phyloP scores from a whole-genome alignment of 257 asterid species.

The Mitragyna speciosa region DNA sequence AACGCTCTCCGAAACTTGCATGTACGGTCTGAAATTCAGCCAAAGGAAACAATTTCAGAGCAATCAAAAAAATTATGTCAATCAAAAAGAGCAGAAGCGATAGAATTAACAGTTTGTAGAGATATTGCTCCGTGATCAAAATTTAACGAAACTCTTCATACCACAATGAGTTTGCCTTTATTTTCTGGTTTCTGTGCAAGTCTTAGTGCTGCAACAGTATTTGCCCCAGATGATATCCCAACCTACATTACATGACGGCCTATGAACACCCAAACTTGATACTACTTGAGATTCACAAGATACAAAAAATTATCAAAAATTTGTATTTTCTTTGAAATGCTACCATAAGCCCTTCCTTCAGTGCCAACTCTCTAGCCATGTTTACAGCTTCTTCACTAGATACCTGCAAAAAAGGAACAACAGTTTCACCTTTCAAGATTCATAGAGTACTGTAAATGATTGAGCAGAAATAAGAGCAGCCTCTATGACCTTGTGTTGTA shows the following conservation, averaged over 20 bases:
- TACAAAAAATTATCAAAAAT: not conserved
- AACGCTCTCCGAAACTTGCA: conserved; percentile 92
- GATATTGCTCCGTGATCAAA: not conserved
- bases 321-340: not conserved
- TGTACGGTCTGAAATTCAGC: conserved; percentile 66
- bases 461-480: not conserved
- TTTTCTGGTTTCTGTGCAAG: conserved; percentile 87
- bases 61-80: not conserved
- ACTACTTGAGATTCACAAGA: not conserved
- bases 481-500: not conserved
- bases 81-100: not conserved
- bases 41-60: not conserved
- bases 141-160: conserved; percentile 27
- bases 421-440: not conserved
- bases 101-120: not conserved
- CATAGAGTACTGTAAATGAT: not conserved
- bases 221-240: conserved; percentile 97
- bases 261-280: not conserved
- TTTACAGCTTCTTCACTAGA: conserved; percentile 86
- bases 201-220: conserved; percentile 84
- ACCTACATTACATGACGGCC: conserved; percentile 42
- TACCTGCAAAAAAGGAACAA: conserved; percentile 47
- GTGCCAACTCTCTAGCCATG: conserved; percentile 88
- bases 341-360: conserved; percentile 96
- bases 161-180: conserved; percentile 96